These are phyloP conservation scores for Rhododendron williamsianum DNA, from an alignment of 148 eudicot species.

Conservation along the genomic window DNA sequence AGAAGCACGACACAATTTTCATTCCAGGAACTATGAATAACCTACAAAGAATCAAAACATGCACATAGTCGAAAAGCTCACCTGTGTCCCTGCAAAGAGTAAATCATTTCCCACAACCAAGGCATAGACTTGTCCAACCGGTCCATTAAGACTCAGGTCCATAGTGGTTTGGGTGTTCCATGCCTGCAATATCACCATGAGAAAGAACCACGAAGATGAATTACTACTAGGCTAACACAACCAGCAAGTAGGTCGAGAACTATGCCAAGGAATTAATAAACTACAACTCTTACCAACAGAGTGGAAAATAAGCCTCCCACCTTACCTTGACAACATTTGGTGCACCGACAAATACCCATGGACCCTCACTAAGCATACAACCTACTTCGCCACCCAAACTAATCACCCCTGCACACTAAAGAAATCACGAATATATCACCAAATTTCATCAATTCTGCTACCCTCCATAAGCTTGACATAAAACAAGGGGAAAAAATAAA, in stretches of 20 bases:
- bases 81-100: conserved; percentile 90
- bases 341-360: conserved; percentile 91
- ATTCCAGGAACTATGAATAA: background rate
- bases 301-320: conserved; percentile 13
- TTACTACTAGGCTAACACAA: background rate
- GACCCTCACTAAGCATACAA: conserved; percentile 94
- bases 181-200: conserved; percentile 44
- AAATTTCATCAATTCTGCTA: background rate
- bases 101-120: conserved; percentile 84
- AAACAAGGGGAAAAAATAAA: background rate
- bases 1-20: background rate
- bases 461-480: background rate
- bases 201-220: background rate
- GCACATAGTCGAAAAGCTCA: conserved; percentile 15
- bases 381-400: conserved; percentile 82
- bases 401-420: conserved; percentile 58
- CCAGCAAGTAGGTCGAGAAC: background rate
- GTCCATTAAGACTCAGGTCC: conserved; percentile 79
- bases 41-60: background rate
- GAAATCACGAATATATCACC: conserved; percentile 10
- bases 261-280: background rate
- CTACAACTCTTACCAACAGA: background rate
- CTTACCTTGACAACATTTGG: conserved; percentile 89
- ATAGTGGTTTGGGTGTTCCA: conserved; percentile 71
- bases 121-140: conserved; percentile 88